phyloP scores from a whole-genome alignment of 1,284 basidiomycete species.

The Trichosporon asahii region DNA sequence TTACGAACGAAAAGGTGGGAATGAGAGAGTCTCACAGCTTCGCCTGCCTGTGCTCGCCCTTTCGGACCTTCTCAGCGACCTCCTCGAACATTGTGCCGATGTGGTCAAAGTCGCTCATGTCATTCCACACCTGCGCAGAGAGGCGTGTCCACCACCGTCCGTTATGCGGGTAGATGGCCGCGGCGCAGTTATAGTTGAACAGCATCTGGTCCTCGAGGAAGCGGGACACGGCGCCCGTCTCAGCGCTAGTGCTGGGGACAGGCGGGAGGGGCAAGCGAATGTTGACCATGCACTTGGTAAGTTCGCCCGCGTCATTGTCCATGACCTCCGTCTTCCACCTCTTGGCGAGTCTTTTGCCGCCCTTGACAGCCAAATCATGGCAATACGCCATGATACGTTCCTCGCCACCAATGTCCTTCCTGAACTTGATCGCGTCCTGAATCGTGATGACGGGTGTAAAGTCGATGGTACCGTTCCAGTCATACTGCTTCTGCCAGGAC shows the following conservation, averaged over 20 bases:
- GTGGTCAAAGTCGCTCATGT: slow-evolving; percentile 48
- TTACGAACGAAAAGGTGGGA: background rate
- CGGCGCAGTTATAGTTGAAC: slow-evolving; percentile 35
- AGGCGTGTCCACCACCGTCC: slow-evolving; percentile 67
- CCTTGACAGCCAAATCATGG: slow-evolving; percentile 67
- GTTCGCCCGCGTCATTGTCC: slow-evolving; percentile 60
- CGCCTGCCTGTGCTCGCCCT: slow-evolving; percentile 14
- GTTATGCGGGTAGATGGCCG: slow-evolving; percentile 56
- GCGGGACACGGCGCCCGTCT: slow-evolving; percentile 25
- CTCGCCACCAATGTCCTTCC: slow-evolving; percentile 79
- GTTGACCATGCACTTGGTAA: slow-evolving; percentile 69
- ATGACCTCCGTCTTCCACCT: slow-evolving; percentile 65
- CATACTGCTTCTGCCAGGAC: slow-evolving; percentile 47
- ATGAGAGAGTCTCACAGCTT: background rate
- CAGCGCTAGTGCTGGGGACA: slow-evolving; percentile 23
- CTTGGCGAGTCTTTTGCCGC: slow-evolving; percentile 64
- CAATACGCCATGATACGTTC: slow-evolving; percentile 71
- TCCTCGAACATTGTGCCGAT: slow-evolving; percentile 37
- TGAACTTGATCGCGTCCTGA: slow-evolving; percentile 66
- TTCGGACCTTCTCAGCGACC: slow-evolving; percentile 31
- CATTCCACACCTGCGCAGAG: slow-evolving; percentile 69
- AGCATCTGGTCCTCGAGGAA: slow-evolving; percentile 36
- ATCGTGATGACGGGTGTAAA: slow-evolving; percentile 35
- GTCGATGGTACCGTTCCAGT: slow-evolving; percentile 44
- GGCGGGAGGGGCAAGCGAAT: slow-evolving; percentile 46